Evolutionary conservation across 2,329 filamentous ascomycete species (phyloP).

Genomic region (Tolypocladium tundrense): DNA sequence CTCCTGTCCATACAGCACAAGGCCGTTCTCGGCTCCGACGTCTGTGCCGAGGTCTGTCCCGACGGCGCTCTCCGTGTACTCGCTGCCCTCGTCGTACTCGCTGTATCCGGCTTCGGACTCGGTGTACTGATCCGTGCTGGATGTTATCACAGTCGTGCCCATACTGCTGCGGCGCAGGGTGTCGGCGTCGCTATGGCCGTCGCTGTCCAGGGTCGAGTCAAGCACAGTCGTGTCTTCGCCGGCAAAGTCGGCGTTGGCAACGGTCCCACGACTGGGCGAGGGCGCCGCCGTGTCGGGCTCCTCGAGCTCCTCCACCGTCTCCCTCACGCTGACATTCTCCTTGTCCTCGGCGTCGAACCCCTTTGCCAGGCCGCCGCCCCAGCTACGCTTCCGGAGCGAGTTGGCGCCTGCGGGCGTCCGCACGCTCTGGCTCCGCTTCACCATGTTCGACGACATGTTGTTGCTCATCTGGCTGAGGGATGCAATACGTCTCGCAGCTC

Average conservation of each 20-base stretch:
- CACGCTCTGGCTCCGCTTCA: constrained; percentile 72
- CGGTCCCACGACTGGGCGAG: constrained; percentile 1
- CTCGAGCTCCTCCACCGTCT: constrained; percentile 49
- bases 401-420: constrained; percentile 43
- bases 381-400: constrained; percentile 56
- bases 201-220: constrained; percentile 12
- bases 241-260: constrained; percentile 3
- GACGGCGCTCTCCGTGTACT: constrained; percentile 23
- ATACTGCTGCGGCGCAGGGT: constrained; percentile 38
- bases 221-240: constrained; percentile 6
- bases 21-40: constrained; percentile 17
- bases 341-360: constrained; percentile 46
- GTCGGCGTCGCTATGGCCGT: constrained; percentile 37
- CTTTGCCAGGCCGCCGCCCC: constrained; percentile 45
- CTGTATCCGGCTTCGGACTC: constrained; percentile 26
- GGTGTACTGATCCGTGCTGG: constrained; percentile 25
- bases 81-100: constrained; percentile 33
- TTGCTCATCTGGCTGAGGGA: constrained; percentile 84
- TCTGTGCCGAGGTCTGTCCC: constrained; percentile 11
- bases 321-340: constrained; percentile 53
- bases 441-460: constrained; percentile 53
- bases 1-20: constrained; percentile 22
- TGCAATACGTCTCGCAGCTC: constrained; percentile 68
- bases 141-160: constrained; percentile 36
- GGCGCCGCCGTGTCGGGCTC: constrained; percentile 17